phyloP scores from a whole-genome alignment of 345 rosid genomes.

The Eucalyptus urophylla region DNA sequence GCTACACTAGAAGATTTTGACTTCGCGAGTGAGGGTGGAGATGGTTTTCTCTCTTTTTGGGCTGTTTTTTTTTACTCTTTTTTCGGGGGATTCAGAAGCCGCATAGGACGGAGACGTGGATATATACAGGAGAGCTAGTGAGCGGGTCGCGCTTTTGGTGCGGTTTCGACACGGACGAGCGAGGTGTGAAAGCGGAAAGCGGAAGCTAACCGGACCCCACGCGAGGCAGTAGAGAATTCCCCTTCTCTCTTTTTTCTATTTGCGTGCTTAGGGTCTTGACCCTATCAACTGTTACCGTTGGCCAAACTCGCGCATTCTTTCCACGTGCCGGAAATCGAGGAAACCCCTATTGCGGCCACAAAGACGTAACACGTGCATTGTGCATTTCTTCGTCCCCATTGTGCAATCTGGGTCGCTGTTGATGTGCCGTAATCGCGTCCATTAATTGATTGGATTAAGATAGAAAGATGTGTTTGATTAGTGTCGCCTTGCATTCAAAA shows the following conservation, averaged over 20 bases:
- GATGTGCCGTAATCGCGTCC: not conserved
- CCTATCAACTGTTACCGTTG: not conserved
- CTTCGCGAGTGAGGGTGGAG: not conserved
- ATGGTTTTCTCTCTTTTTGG: too few relatives aligned
- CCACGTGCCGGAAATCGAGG: too few relatives aligned
- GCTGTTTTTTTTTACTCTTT: too few relatives aligned
- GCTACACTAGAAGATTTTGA: not conserved
- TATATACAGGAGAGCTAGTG: not conserved
- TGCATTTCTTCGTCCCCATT: too few relatives aligned
- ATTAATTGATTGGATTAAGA: too few relatives aligned
- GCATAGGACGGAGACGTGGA: not conserved
- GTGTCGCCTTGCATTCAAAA: too few relatives aligned
- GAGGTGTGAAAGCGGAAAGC: not conserved
- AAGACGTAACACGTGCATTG: too few relatives aligned
- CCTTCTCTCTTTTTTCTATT: fast-evolving
- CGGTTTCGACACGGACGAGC: not conserved
- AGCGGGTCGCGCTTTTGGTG: not conserved
- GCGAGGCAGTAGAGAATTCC: too few relatives aligned
- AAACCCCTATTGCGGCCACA: too few relatives aligned
- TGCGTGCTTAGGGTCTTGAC: not conserved
- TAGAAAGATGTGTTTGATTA: not conserved
- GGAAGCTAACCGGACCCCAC: not conserved
- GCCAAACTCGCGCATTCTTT: too few relatives aligned
- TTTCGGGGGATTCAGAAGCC: not conserved
- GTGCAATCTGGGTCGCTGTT: too few relatives aligned